phyloP scores from a whole-genome alignment of 257 asterid species.

The Solanum rostratum region DNA sequence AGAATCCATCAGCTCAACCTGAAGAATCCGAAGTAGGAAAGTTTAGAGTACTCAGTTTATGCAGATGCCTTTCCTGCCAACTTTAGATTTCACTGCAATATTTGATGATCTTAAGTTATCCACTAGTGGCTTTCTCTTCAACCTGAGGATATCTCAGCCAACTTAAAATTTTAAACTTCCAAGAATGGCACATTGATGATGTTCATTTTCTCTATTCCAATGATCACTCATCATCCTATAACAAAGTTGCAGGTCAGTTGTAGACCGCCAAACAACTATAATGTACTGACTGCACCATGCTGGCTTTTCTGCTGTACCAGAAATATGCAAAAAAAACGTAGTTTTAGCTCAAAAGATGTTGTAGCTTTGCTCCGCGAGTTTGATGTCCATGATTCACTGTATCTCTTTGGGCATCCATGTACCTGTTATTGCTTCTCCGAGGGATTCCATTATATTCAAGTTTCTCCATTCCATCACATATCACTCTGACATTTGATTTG shows the following conservation, averaged over 20 bases:
- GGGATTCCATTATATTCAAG: neutral
- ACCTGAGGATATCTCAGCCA: neutral
- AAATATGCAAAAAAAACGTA: neutral
- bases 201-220: neutral
- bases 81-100: neutral
- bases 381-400: neutral
- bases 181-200: neutral
- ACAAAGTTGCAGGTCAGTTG: neutral
- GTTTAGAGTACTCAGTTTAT: neutral
- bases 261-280: neutral
- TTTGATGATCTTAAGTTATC: neutral
- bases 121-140: neutral
- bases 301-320: neutral
- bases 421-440: neutral
- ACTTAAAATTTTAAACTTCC: neutral
- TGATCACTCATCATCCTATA: neutral
- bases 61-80: neutral
- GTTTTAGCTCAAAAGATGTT: neutral
- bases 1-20: neutral
- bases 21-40: neutral
- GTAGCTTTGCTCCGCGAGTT: neutral
- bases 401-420: neutral
- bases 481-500: conserved; percentile 13
- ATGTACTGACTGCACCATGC: neutral
- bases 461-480: neutral